These are phyloP conservation scores for Globisporangium cystogenes DNA, from an alignment of 352 stramenopile genomes.

Conservation along the genomic window DNA sequence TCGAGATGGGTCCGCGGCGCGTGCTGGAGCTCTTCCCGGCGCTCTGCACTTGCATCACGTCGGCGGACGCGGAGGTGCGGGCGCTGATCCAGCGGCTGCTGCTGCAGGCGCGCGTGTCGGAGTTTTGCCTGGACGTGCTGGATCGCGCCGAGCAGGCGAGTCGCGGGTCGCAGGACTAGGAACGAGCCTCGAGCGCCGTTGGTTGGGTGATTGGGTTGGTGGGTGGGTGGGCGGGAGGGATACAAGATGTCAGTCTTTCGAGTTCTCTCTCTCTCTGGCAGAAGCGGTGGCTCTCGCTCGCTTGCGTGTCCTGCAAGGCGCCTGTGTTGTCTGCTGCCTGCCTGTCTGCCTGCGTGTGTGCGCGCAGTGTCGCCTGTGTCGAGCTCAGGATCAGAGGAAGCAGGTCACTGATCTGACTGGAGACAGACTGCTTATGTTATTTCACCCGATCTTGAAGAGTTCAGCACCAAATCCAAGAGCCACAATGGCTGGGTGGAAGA, in stretches of 20 bases:
- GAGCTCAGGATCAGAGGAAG: too few species aligned
- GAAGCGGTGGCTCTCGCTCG: neutral
- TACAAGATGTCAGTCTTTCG: neutral
- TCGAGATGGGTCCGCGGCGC: constrained; percentile 42
- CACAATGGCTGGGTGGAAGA: too few species aligned
- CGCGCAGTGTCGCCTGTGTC: too few species aligned
- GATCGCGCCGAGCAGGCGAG: constrained; percentile 4
- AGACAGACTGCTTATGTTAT: neutral
- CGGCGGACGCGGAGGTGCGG: constrained; percentile 52
- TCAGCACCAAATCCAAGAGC: too few species aligned
- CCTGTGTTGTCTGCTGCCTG: too few species aligned
- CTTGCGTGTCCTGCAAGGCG: neutral
- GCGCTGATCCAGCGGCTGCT: constrained; percentile 63
- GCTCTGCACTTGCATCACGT: constrained; percentile 77
- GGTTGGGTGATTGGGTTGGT: neutral
- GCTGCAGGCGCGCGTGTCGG: constrained; percentile 38
- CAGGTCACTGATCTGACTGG: too few species aligned
- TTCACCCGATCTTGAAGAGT: neutral
- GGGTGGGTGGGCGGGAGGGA: too few species aligned
- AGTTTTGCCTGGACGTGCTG: constrained; percentile 51
- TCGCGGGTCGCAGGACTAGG: neutral
- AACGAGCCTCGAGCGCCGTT: neutral
- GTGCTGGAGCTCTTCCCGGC: constrained; percentile 72
- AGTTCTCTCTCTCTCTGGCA: neutral
- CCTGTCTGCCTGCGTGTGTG: too few species aligned